phyloP scores from a whole-genome alignment of 2,329 filamentous ascomycete species.

The Aspergillus sp. region DNA sequence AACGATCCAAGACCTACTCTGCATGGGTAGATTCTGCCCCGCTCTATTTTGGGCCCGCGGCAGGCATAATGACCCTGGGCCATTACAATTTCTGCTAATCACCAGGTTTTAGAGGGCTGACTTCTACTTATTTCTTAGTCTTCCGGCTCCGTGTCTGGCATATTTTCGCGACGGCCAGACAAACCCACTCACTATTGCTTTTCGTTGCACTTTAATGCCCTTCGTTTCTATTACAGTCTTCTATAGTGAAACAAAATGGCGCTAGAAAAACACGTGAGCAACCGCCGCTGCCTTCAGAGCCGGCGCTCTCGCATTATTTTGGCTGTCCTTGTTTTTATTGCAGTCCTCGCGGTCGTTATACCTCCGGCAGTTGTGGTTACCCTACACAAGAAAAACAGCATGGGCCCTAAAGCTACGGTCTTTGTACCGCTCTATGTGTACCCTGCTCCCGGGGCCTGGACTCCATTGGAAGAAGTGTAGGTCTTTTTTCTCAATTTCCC shows the following conservation, averaged over 20 bases:
- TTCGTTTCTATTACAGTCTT: constrained; percentile 10
- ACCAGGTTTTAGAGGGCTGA: constrained; percentile 11
- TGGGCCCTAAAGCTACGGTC: constrained; percentile 41
- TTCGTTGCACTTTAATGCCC: constrained; percentile 17
- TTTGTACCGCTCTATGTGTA: constrained; percentile 53
- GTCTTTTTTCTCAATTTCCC: constrained; percentile 15
- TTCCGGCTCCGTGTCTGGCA: constrained; percentile 12
- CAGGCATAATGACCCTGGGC: constrained; percentile 8
- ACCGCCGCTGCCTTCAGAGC: constrained; percentile 27
- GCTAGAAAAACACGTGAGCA: constrained; percentile 35
- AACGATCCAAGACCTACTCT: constrained; percentile 15
- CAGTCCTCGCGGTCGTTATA: constrained; percentile 32
- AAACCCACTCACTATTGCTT: constrained; percentile 17
- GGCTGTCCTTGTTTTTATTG: constrained; percentile 27
- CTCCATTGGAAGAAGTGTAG: constrained; percentile 47
- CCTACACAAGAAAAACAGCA: constrained; percentile 33
- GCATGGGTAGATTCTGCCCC: constrained; percentile 18
- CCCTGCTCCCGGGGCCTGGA: constrained; percentile 48
- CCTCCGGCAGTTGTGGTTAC: constrained; percentile 35
- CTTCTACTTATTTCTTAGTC: constrained; percentile 22
- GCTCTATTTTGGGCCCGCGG: constrained; percentile 23
- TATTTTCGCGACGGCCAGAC: constrained; percentile 10
- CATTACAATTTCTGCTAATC: constrained; percentile 12
- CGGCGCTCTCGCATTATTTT: constrained; percentile 29
- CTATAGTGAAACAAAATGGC: constrained; percentile 19